phyloP scores from a whole-genome alignment of 345 rosid species.

The Xanthoceras sorbifolium region DNA sequence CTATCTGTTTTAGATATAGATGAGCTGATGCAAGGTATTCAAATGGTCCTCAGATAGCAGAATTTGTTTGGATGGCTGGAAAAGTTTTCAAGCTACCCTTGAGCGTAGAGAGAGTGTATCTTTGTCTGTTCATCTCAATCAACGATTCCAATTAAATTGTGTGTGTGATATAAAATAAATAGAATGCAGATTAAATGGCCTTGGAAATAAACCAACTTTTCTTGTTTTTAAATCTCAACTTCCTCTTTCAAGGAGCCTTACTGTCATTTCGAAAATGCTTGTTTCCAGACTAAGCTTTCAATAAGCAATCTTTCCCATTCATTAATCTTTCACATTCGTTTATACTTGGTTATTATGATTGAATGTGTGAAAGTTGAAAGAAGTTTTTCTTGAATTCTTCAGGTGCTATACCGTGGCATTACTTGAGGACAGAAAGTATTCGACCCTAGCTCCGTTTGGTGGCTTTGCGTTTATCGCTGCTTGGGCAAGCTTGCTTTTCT shows the following conservation, averaged over 20 bases:
- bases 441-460: conserved; percentile 83
- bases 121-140: no score
- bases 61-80: no score
- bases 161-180: no score
- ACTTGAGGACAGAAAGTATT: conserved; percentile 78
- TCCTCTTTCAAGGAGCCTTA: background rate
- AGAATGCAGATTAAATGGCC: background rate
- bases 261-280: background rate
- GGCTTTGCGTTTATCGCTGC: conserved; percentile 85
- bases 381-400: conserved; percentile 11
- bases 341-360: background rate
- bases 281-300: background rate
- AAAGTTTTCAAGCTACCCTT: no score
- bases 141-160: no score
- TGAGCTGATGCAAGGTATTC: background rate
- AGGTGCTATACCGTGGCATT: conserved; percentile 89
- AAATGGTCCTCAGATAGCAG: no score
- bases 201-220: background rate
- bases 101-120: no score
- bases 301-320: background rate
- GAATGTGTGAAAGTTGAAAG: background rate
- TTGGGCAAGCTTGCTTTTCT: conserved; percentile 86
- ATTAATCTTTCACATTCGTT: background rate
- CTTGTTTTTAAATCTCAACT: background rate
- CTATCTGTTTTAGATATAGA: background rate